Percentiles rank a stretch among this genome's conserved stretches.
phyloP scores from a whole-genome alignment of 106 monocot species.

The Dioscorea zingiberensis region DNA sequence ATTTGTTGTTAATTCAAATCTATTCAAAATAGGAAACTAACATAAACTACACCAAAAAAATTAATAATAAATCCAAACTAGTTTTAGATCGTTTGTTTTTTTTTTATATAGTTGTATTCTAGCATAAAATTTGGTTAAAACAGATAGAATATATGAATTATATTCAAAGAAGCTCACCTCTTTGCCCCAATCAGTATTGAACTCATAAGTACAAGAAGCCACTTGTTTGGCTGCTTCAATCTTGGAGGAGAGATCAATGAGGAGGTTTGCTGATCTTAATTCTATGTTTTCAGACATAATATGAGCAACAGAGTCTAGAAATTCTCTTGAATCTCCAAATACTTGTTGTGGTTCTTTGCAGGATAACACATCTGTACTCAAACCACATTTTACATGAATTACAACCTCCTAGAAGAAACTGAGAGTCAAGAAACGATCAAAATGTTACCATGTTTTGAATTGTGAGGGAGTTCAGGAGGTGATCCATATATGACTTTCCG shows the following conservation, averaged over 20 bases:
- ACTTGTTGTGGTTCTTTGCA: constrained; percentile 9
- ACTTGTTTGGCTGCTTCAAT: constrained; percentile 23
- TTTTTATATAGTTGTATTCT: no score
- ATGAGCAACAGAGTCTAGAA: constrained; percentile 22
- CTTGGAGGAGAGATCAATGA: constrained; percentile 4
- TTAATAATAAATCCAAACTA: no score
- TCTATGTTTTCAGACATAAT: neutral
- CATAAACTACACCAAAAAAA: no score
- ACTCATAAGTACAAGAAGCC: constrained; percentile 30
- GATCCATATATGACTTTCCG: constrained; percentile 44
- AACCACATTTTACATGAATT: neutral
- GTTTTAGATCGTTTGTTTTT: no score
- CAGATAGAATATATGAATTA: no score
- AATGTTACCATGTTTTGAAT: neutral
- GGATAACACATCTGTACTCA: constrained; percentile 23
- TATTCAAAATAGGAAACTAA: no score
- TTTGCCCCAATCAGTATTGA: constrained; percentile 40
- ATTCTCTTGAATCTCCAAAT: constrained; percentile 31
- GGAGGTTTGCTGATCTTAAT: no score
- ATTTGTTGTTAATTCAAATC: no score
- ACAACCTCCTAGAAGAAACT: no score
- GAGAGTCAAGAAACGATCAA: no score
- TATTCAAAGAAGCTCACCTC: no score
- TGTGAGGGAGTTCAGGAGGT: neutral
- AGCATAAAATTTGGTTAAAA: no score